Evolutionary conservation across 129 eudicot genomes (phyloP).

Genomic region (Pittosporum tobira): DNA sequence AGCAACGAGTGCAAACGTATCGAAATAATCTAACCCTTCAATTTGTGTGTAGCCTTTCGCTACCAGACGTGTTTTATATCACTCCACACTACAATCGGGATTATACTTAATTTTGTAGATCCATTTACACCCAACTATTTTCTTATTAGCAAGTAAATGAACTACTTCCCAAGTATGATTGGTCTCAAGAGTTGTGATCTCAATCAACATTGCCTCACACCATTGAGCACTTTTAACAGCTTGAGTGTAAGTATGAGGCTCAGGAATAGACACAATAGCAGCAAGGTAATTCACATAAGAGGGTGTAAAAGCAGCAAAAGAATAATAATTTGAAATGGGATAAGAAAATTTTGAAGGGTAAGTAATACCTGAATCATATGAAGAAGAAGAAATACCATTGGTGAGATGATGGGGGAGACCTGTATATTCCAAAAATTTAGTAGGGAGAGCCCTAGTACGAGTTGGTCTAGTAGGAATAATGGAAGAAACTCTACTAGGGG

Average conservation of each 20-base stretch:
- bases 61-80: background rate
- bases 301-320: background rate
- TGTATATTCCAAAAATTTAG: too few relatives aligned
- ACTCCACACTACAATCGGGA: background rate
- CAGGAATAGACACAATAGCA: background rate
- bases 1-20: background rate
- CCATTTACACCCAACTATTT: background rate
- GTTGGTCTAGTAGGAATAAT: too few relatives aligned
- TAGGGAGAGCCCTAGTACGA: too few relatives aligned
- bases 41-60: background rate
- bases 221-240: background rate
- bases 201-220: background rate
- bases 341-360: background rate
- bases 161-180: background rate
- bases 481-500: too few relatives aligned
- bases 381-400: too few relatives aligned
- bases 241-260: background rate
- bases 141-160: background rate
- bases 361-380: too few relatives aligned
- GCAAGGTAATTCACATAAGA: background rate
- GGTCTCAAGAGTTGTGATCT: background rate
- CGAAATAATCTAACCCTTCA: background rate
- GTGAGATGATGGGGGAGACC: too few relatives aligned
- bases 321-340: background rate
- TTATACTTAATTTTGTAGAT: background rate